These are phyloP conservation scores for Puccinia novopanici DNA, from an alignment of 1,284 basidiomycete species.

Conservation along the genomic window DNA sequence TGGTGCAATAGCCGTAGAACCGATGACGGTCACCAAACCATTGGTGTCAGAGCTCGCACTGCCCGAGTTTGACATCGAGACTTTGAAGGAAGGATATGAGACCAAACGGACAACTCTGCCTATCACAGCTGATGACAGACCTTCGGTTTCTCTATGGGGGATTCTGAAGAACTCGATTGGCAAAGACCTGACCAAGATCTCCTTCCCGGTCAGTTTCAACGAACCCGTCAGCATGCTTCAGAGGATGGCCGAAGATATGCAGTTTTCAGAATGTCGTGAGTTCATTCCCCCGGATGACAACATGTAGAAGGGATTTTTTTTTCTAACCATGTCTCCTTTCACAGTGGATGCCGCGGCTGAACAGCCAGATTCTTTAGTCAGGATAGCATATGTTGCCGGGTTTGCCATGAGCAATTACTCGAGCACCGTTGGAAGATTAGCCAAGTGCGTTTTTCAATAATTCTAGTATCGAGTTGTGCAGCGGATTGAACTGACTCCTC, in stretches of 20 bases:
- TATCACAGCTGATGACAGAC: constrained; percentile 76
- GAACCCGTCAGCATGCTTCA: constrained; percentile 94
- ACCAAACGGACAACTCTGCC: constrained; percentile 70
- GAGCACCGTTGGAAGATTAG: constrained; percentile 71
- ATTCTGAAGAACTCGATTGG: constrained; percentile 95
- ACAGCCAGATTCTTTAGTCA: constrained; percentile 75
- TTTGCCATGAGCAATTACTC: constrained; percentile 99
- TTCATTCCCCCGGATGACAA: constrained; percentile 53
- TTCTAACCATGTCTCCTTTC: not conserved
- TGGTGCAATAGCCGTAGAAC: constrained; percentile 64
- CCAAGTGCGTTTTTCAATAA: constrained; percentile 52
- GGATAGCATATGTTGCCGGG: constrained; percentile 89
- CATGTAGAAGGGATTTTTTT: too few species aligned
- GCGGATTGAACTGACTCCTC: constrained; percentile 74
- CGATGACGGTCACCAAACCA: constrained; percentile 50
- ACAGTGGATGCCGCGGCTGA: constrained; percentile 78
- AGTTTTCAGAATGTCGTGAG: constrained; percentile 87
- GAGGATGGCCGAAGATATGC: constrained; percentile 82
- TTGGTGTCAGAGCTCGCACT: constrained; percentile 53
- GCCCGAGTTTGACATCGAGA: constrained; percentile 59
- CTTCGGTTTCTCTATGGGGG: constrained; percentile 88
- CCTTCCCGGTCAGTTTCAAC: constrained; percentile 93
- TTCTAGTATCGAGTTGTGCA: constrained; percentile 64
- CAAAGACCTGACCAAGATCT: constrained; percentile 92
- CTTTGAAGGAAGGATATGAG: constrained; percentile 67